phyloP scores from a whole-genome alignment of 2,329 filamentous ascomycete species.

The Tympanopsis confertula region DNA sequence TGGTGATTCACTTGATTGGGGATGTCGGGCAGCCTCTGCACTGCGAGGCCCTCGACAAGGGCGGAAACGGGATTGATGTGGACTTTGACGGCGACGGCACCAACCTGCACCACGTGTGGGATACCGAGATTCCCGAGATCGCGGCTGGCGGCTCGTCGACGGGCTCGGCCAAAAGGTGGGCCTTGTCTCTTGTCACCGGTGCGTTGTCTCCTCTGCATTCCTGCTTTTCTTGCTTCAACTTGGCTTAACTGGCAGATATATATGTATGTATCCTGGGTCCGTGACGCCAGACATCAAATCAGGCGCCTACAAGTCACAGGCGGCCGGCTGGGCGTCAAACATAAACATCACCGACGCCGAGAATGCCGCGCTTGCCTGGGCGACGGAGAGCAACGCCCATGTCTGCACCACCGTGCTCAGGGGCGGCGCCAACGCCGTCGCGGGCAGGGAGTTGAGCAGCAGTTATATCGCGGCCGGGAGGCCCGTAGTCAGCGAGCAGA shows the following conservation, averaged over 20 bases:
- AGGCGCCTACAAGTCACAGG: conserved; percentile 20
- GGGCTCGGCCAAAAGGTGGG: conserved; percentile 24
- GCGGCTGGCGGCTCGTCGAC: conserved; percentile 21
- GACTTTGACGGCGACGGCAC: conserved; percentile 34
- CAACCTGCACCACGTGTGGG: conserved; percentile 52
- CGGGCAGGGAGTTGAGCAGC: conserved; percentile 24
- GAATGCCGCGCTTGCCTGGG: conserved; percentile 23
- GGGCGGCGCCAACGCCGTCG: conserved; percentile 21
- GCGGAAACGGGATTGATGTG: conserved; percentile 45
- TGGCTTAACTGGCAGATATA: too few species aligned
- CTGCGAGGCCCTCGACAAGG: conserved; percentile 35
- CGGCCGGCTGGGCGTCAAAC: conserved; percentile 20
- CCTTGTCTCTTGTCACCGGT: conserved; percentile 19
- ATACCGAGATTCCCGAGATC: conserved; percentile 41
- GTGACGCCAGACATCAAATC: conserved; percentile 18
- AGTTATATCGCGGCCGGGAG: conserved; percentile 24
- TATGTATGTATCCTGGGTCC: too few species aligned
- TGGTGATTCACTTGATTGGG: conserved; percentile 34
- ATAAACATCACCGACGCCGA: conserved; percentile 18
- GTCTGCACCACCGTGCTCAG: conserved; percentile 30
- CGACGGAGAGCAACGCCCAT: conserved; percentile 25
- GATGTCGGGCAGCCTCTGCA: conserved; percentile 45
- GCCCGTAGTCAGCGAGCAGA: conserved; percentile 27
- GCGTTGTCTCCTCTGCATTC: conserved; percentile 1
- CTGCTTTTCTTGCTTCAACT: not conserved